Evolutionary conservation across 371 early-diverging fungal species (phyloP).

Genomic region (Batrachochytrium dendrobatidis): DNA sequence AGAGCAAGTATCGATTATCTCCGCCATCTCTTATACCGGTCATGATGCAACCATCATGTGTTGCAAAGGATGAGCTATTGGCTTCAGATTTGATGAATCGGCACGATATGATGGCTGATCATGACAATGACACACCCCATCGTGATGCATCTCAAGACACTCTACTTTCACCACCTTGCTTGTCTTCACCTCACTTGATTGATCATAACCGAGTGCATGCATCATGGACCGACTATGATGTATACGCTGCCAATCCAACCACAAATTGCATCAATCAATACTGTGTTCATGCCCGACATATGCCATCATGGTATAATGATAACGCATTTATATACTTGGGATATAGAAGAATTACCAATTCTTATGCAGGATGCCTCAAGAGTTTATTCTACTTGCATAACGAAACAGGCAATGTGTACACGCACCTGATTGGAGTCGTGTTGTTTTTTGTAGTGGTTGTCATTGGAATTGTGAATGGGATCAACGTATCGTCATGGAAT

Average conservation of each 20-base stretch:
- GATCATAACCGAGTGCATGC: too few species aligned
- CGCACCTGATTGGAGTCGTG: conserved; percentile 70
- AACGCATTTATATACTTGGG: conserved; percentile 42
- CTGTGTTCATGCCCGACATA: background rate
- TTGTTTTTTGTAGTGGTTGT: conserved; percentile 53
- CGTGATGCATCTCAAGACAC: too few species aligned
- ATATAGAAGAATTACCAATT: conserved; percentile 71
- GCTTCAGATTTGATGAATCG: too few species aligned
- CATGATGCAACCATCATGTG: too few species aligned
- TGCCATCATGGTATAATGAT: conserved; percentile 31
- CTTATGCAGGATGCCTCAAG: conserved; percentile 60
- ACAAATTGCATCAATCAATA: conserved; percentile 5
- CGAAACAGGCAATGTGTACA: conserved; percentile 83
- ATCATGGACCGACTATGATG: conserved; percentile 11
- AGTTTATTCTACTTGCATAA: conserved; percentile 83
- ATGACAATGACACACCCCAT: too few species aligned
- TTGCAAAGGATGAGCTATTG: too few species aligned
- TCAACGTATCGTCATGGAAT: conserved; percentile 3
- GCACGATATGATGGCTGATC: too few species aligned
- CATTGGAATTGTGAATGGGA: conserved; percentile 42
- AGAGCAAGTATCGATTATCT: too few species aligned
- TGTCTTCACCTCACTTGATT: too few species aligned
- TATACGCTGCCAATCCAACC: conserved; percentile 6
- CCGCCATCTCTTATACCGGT: too few species aligned
- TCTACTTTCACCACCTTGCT: too few species aligned